Percentiles rank a stretch among this genome's conserved stretches.
Conservation (phyloP, 2,329 filamentous ascomycete species). For the Fusarium humuli region DNA sequence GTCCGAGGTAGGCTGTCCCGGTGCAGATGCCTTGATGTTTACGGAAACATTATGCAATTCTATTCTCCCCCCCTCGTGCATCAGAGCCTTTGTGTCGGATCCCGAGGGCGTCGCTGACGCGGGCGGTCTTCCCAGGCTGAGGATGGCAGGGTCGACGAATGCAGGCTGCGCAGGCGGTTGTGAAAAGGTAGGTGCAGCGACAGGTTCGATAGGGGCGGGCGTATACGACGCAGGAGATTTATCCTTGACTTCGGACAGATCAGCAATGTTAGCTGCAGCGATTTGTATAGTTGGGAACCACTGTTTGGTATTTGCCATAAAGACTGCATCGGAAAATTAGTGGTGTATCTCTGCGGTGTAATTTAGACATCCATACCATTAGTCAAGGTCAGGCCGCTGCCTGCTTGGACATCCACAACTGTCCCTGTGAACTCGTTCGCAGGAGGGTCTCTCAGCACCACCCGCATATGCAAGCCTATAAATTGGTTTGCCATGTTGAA, state of each 20-base stretch:
- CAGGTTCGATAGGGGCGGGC: constrained; percentile 43
- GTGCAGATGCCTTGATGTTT: constrained; percentile 27
- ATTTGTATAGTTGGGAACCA: constrained; percentile 60
- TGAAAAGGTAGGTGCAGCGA: constrained; percentile 44
- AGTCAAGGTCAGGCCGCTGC: constrained; percentile 75
- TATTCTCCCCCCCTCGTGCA: constrained; percentile 18
- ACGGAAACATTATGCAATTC: constrained; percentile 30
- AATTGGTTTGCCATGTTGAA: constrained; percentile 69
- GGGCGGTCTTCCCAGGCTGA: constrained; percentile 71
- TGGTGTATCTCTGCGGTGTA: not conserved
- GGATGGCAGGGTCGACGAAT: constrained; percentile 85
- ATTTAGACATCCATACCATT: constrained; percentile 73
- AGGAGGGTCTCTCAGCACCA: constrained; percentile 75
- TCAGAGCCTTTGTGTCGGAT: constrained; percentile 26
- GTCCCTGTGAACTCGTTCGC: constrained; percentile 75
- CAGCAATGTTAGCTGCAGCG: constrained; percentile 58
- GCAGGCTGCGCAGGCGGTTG: constrained; percentile 51
- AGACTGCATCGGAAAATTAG: constrained; percentile 49
- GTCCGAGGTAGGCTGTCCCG: constrained; percentile 38
- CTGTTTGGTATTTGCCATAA: constrained; percentile 56
- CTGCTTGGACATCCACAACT: constrained; percentile 74
- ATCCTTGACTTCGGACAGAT: constrained; percentile 57
- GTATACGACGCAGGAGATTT: constrained; percentile 46
- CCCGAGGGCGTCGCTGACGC: constrained; percentile 46
- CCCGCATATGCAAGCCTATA: constrained; percentile 79